phyloP scores from a whole-genome alignment of 139 green algal genomes.

The Tetradesmus lagerheimii region DNA sequence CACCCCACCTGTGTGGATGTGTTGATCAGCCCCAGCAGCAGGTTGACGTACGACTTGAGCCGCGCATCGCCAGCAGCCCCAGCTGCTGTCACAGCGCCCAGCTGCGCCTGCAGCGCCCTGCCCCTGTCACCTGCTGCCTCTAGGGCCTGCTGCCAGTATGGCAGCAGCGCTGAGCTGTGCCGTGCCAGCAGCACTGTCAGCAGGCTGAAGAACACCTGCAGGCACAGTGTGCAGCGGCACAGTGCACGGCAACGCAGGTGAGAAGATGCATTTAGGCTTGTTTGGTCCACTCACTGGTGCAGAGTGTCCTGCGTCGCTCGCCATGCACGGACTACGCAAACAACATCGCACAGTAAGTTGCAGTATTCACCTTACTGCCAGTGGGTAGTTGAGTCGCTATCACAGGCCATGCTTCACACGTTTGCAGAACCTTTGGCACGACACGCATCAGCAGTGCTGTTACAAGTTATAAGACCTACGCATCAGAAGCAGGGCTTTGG shows the following conservation, averaged over 20 bases:
- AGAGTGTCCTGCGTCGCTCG: no score
- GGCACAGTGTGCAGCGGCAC: background rate
- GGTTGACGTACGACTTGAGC: constrained; percentile 55
- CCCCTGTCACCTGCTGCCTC: constrained; percentile 5
- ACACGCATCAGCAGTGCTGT: no score
- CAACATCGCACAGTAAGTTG: no score
- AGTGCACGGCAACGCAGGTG: background rate
- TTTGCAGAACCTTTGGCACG: no score
- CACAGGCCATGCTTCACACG: no score
- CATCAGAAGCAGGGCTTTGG: no score
- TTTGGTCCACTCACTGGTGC: no score
- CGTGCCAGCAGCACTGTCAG: constrained; percentile 13
- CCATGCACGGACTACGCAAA: no score
- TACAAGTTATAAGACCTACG: no score
- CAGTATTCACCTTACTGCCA: no score
- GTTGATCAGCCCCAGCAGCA: constrained; percentile 59
- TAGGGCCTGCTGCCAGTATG: background rate
- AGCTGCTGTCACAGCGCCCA: constrained; percentile 9
- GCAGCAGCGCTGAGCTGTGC: background rate
- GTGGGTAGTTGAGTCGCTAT: no score
- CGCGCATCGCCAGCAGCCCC: constrained; percentile 50
- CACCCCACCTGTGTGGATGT: constrained; percentile 34
- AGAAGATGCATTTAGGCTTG: background rate
- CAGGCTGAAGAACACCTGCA: constrained; percentile 41
- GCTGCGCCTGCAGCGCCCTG: constrained; percentile 7